Evolutionary conservation across 768 basidiomycete species (phyloP).

Genomic region (Tricholoma bakamatsutake): DNA sequence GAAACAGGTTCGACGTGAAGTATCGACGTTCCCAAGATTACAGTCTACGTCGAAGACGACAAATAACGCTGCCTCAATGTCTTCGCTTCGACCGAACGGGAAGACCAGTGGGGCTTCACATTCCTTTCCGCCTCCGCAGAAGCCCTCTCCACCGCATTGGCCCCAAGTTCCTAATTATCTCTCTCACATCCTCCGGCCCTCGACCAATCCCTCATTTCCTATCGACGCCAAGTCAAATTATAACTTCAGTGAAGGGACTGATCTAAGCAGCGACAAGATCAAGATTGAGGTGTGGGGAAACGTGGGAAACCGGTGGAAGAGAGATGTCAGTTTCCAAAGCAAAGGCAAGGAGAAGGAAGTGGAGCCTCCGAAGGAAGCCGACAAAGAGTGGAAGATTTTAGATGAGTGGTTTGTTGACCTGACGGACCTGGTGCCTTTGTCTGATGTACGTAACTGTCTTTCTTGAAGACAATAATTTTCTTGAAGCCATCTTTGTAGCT

Average conservation of each 20-base stretch:
- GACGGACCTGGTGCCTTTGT: slow-evolving; percentile 47
- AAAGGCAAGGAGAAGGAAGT: slow-evolving; percentile 37
- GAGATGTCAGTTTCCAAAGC: slow-evolving; percentile 25
- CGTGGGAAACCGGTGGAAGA: slow-evolving; percentile 21
- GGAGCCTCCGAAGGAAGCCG: slow-evolving; percentile 10
- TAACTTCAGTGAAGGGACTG: slow-evolving; percentile 50
- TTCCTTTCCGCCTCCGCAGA: slow-evolving; percentile 9
- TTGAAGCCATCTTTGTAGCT: slow-evolving; percentile 19
- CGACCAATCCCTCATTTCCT: slow-evolving; percentile 74
- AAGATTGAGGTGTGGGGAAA: slow-evolving; percentile 59
- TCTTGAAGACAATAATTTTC: slow-evolving; percentile 2
- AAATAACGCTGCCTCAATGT: slow-evolving; percentile 18
- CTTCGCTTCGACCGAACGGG: slow-evolving; percentile 17
- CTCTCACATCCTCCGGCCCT: slow-evolving; percentile 74
- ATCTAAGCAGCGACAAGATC: slow-evolving; percentile 47
- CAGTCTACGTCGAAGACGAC: slow-evolving; percentile 5
- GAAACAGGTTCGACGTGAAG: slow-evolving; percentile 17
- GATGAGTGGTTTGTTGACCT: slow-evolving; percentile 66
- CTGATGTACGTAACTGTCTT: slow-evolving; percentile 43
- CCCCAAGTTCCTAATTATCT: slow-evolving; percentile 55
- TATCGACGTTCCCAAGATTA: slow-evolving; percentile 8
- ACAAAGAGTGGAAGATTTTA: slow-evolving; percentile 53
- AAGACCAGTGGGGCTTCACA: slow-evolving; percentile 11
- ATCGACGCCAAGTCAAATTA: slow-evolving; percentile 45
- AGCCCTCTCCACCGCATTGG: slow-evolving; percentile 14